phyloP scores from a whole-genome alignment of 1,284 basidiomycete genomes.

The Inonotus obliquus region DNA sequence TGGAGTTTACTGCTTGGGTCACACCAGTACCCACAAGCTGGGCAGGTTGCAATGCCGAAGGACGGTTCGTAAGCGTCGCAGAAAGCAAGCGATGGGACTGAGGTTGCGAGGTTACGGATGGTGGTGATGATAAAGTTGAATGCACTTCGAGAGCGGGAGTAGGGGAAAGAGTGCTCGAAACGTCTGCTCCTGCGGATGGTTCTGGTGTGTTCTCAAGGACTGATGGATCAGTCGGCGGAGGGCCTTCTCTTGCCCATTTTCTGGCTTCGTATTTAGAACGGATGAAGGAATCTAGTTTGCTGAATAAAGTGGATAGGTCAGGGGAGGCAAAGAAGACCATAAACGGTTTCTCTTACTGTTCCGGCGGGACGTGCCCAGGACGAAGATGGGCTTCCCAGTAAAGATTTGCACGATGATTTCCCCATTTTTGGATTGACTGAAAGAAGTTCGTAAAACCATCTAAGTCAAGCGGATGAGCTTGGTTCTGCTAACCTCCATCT shows the following conservation, averaged over 20 bases:
- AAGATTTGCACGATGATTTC: conserved; percentile 85
- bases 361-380: conserved; percentile 87
- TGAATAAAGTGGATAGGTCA: conserved; percentile 30
- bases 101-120: conserved; percentile 43
- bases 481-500: conserved; percentile 77
- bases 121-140: conserved; percentile 26
- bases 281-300: conserved; percentile 98
- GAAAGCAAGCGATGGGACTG: conserved; percentile 54
- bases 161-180: conserved; percentile 22
- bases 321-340: not conserved
- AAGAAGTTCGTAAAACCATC: not conserved
- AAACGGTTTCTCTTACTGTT: conserved; percentile 67
- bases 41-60: conserved; percentile 20
- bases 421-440: conserved; percentile 90
- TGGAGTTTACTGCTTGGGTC: conserved; percentile 24
- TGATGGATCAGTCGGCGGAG: conserved; percentile 79
- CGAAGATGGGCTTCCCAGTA: conserved; percentile 99
- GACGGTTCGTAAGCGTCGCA: conserved; percentile 24
- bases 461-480: not conserved
- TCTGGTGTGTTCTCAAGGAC: conserved; percentile 54
- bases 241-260: conserved; percentile 90
- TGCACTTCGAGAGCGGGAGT: conserved; percentile 24
- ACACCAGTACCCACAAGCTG: conserved; percentile 24
- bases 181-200: conserved; percentile 20
- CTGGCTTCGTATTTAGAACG: conserved; percentile 94